These are phyloP conservation scores for Cercospora sojina DNA, from an alignment of 2,329 filamentous ascomycete species.

Conservation along the genomic window DNA sequence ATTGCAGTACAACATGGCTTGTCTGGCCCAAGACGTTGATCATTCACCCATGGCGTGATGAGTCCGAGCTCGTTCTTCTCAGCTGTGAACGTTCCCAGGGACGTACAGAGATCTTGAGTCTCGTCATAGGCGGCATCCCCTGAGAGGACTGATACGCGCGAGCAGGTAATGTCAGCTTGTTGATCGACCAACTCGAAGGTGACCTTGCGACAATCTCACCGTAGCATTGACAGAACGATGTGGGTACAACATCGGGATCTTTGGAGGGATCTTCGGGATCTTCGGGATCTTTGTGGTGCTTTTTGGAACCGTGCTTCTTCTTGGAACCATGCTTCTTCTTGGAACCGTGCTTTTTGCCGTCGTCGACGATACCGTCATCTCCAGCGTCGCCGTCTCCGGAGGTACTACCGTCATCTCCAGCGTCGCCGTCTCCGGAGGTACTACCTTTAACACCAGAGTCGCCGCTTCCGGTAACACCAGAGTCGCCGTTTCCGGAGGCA, in stretches of 20 bases:
- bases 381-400: too few relatives aligned
- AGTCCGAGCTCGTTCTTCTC: neutral
- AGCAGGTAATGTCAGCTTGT: neutral
- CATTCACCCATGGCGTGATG: neutral
- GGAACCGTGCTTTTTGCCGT: too few relatives aligned
- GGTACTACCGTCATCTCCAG: too few relatives aligned
- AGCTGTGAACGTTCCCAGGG: neutral
- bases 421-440: too few relatives aligned
- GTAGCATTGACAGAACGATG: neutral
- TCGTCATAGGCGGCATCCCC: neutral
- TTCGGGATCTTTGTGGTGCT: neutral
- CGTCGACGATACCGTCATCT: too few relatives aligned
- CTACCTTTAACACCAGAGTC: too few relatives aligned
- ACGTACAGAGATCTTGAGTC: neutral
- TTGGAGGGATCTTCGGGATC: too few relatives aligned
- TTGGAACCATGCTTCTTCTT: neutral
- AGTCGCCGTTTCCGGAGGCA: too few relatives aligned
- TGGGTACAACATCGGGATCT: neutral
- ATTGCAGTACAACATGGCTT: neutral
- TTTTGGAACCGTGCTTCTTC: neutral
- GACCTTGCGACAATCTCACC: neutral
- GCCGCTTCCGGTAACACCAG: too few relatives aligned
- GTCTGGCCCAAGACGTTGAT: neutral
- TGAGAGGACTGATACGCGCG: neutral
- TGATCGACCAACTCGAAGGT: neutral